Evolutionary conservation across 1,139 yeast genomes (phyloP).

Genomic region (Groenewaldozyma auringiensis): DNA sequence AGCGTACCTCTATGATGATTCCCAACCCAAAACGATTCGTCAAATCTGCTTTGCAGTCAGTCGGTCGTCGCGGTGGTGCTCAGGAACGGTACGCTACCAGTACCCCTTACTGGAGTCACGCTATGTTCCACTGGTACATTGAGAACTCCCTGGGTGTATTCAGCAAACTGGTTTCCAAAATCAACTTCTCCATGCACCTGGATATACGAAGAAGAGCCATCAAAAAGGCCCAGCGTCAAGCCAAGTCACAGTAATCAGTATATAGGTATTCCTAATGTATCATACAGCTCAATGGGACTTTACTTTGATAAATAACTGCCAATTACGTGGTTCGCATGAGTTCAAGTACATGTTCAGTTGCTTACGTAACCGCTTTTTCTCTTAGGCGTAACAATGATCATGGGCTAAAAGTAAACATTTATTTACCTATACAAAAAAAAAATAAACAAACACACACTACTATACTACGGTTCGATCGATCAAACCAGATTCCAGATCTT

Average conservation of each 20-base stretch:
- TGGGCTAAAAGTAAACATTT: no score
- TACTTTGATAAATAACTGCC: no score
- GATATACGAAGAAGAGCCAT: slow-evolving; percentile 76
- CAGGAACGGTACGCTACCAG: slow-evolving; percentile 80
- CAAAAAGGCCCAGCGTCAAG: slow-evolving; percentile 51
- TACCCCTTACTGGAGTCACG: slow-evolving; percentile 95
- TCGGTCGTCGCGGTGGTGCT: slow-evolving; percentile 87
- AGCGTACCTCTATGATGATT: slow-evolving; percentile 62
- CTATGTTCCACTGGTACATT: slow-evolving; percentile 79
- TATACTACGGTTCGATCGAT: no score
- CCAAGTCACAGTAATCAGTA: slow-evolving; percentile 14
- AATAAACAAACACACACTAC: no score
- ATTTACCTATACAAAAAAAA: no score
- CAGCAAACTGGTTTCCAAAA: slow-evolving; percentile 56
- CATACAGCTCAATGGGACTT: no score
- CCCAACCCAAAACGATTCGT: slow-evolving; percentile 84
- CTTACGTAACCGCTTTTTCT: no score
- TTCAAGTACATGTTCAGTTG: no score
- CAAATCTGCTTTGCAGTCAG: slow-evolving; percentile 50
- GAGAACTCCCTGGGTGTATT: slow-evolving; percentile 76
- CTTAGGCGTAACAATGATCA: no score
- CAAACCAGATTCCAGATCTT: no score
- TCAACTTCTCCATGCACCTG: slow-evolving; percentile 72
- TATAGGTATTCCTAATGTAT: no score
- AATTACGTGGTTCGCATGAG: no score